Evolutionary conservation across 1,139 yeast genomes (phyloP), one percentile per base, ranked within the genome.

Genomic region (Ogataea hybrid): DNA sequence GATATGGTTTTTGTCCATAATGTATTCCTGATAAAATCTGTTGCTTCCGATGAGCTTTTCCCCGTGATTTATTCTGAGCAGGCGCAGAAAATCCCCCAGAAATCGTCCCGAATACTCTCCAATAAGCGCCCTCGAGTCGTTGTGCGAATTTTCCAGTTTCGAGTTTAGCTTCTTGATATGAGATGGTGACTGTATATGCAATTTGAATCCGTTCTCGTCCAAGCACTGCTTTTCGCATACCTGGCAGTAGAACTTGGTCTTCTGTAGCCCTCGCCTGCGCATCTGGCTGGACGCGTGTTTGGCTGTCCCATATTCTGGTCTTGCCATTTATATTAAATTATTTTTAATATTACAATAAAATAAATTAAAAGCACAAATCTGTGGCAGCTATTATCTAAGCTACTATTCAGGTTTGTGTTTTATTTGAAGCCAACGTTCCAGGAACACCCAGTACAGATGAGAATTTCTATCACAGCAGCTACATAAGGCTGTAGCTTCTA

Each of bases 191-290:
- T 74, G 73, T 15, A 83, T 71, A 62, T 92, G 99, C 59, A 92
- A 85, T 58, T 84, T 83, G 68, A 86, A 92, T 25, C 98, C 99
- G 64, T 92, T 92, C 50, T 86, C 92, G 61, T 94, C 99, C 42
- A 97, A 70, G 61, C 97, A 90, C 65, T 92, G 99, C 58, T 90
- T 88, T 57, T 75, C 77, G 57, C 99, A 92, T 2, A 87, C 75
- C 62, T 92, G 98, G 62, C 99, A 92, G 63, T 89, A 92, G 72
- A 78, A 92, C 50, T 79, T 75, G 38, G 94, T 75, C 57, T 86
- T 82, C 62, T 90, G 97, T 14, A 90, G 77, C 6, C 97, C 97
- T 30, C 79, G 71, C 15, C 90, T 79, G 63, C 88, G 86, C 70
- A 86, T 75, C 60, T 83, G 81, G 55, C 86, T 88, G 31, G 92